Percentiles rank a stretch among this genome's conserved stretches.
Conservation (phyloP, 805 yeast species). For the Saccharomycopsis sp. region DNA sequence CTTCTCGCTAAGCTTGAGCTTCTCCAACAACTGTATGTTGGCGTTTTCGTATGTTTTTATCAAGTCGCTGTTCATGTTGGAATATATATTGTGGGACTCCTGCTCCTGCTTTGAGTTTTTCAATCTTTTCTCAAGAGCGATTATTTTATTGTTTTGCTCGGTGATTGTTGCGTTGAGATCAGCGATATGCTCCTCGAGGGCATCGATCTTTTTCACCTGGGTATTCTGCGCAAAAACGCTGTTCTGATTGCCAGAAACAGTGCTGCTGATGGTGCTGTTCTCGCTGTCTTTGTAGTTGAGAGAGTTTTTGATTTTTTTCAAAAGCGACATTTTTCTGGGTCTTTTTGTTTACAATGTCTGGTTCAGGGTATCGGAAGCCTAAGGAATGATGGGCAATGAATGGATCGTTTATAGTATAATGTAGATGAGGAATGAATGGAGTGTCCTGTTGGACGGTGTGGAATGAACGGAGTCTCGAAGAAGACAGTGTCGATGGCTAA, state of each 20-base stretch:
- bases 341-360: not conserved
- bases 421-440: not conserved
- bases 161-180: not conserved
- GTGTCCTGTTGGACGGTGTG: too few species aligned
- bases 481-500: not conserved
- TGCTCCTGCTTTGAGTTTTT: not conserved
- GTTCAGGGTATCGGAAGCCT: too few species aligned
- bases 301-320: not conserved
- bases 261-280: not conserved
- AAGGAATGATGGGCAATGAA: not conserved
- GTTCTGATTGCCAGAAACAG: not conserved
- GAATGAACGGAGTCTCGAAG: not conserved
- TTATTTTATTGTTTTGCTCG: not conserved
- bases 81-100: not conserved
- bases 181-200: not conserved
- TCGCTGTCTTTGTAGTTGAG: not conserved
- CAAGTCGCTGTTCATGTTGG: not conserved
- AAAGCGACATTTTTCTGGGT: not conserved
- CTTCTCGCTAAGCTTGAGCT: conserved; percentile 16
- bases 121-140: not conserved
- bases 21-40: conserved; percentile 18
- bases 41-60: conserved; percentile 14
- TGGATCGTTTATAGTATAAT: not conserved
- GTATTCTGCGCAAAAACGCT: not conserved
- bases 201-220: not conserved